Percentiles rank a stretch among this genome's conserved stretches.
Conservation (phyloP, 371 early-diverging fungal genomes). For the Ecytonucleospora hepatopenaei region DNA sequence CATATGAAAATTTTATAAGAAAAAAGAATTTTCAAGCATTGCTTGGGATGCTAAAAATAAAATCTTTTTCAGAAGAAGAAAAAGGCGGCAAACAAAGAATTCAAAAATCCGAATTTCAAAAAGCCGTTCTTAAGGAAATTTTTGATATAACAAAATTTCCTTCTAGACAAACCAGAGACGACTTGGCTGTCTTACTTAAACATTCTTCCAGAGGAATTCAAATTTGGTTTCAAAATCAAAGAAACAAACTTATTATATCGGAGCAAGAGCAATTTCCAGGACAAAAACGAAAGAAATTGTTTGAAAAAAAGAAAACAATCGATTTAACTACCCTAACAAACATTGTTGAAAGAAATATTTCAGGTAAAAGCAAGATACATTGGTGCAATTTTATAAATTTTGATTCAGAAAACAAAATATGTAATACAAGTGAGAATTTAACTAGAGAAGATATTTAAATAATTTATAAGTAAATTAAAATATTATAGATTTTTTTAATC, state of each 20-base stretch:
- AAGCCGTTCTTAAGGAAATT: slow-evolving; percentile 32
- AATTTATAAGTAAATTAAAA: no score
- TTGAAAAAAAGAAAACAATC: background rate
- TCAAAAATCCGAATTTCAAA: slow-evolving; percentile 34
- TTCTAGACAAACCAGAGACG: slow-evolving; percentile 34
- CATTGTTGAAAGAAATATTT: slow-evolving; percentile 17
- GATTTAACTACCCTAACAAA: slow-evolving; percentile 14
- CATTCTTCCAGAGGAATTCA: slow-evolving; percentile 33
- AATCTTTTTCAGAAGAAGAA: background rate
- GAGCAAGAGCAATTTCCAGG: background rate
- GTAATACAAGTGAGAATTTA: no score
- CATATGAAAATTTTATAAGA: background rate
- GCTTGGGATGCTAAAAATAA: slow-evolving; percentile 34
- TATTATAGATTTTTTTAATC: no score
- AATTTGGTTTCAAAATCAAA: slow-evolving; percentile 53
- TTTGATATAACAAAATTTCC: slow-evolving; percentile 47
- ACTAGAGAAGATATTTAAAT: no score
- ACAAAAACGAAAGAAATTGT: background rate
- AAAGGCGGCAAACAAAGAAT: background rate
- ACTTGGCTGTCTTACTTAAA: slow-evolving; percentile 42
- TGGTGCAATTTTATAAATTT: slow-evolving; percentile 14
- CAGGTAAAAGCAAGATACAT: background rate
- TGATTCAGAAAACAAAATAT: slow-evolving; percentile 2
- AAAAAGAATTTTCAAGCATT: slow-evolving; percentile 28
- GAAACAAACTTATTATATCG: slow-evolving; percentile 4